Percentiles rank a stretch among this genome's conserved stretches.
Conservation (phyloP, 179 eudicot species). For the Vitellaria paradoxa region DNA sequence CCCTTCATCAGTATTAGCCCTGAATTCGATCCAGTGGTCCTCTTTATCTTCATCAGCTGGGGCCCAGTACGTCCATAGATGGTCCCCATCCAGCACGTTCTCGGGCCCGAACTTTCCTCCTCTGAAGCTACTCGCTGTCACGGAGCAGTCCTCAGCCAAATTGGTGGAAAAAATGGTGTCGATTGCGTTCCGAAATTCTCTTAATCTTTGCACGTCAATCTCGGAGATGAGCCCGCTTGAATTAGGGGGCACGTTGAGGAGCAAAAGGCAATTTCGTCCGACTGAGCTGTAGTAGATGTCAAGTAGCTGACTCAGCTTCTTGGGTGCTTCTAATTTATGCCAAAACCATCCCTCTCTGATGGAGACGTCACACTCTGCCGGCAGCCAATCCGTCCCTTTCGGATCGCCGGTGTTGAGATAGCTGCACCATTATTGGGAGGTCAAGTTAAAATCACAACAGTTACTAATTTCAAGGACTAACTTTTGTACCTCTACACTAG, state of each 20-base stretch:
- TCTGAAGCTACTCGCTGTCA: constrained; percentile 65
- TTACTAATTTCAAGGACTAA: no score
- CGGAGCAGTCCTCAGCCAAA: constrained; percentile 44
- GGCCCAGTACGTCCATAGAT: constrained; percentile 90
- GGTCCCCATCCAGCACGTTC: constrained; percentile 61
- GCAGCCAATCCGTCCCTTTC: constrained; percentile 80
- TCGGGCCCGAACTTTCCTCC: constrained; percentile 66
- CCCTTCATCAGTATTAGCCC: constrained; percentile 16
- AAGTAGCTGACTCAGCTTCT: constrained; percentile 54
- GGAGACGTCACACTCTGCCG: constrained; percentile 91
- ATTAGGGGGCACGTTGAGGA: constrained; percentile 88
- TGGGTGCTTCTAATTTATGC: constrained; percentile 74
- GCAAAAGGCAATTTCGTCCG: constrained; percentile 74
- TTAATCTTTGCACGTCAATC: constrained; percentile 44
- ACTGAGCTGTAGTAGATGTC: constrained; percentile 84
- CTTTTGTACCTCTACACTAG: no score
- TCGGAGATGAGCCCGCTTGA: constrained; percentile 68
- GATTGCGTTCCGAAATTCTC: constrained; percentile 54
- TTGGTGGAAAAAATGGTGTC: constrained; percentile 60
- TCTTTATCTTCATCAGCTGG: constrained; percentile 39
- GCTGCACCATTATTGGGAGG: constrained; percentile 28
- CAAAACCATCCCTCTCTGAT: constrained; percentile 89
- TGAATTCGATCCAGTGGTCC: constrained; percentile 67
- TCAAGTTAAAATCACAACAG: no score
- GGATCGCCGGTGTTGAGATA: constrained; percentile 81